Evolutionary conservation across 179 eudicot species (phyloP).

Genomic region (Nepenthes alata): DNA sequence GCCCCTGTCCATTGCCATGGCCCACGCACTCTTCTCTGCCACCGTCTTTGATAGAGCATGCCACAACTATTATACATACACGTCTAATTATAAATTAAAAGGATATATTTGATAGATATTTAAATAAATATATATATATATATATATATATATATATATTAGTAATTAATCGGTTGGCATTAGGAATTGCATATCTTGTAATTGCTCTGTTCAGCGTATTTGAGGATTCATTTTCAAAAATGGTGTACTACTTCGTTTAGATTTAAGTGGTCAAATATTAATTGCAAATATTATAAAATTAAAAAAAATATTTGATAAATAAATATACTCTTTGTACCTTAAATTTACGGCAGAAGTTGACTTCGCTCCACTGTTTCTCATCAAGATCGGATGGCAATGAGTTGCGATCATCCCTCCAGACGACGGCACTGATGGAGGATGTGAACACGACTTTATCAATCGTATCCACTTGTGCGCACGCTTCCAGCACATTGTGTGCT

Average conservation of each 20-base stretch:
- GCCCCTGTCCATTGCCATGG: conserved; percentile 55
- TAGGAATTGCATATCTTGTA: too few relatives aligned
- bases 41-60: conserved; percentile 44
- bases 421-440: conserved; percentile 36
- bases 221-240: too few relatives aligned
- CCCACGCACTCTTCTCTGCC: conserved; percentile 64
- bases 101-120: too few relatives aligned
- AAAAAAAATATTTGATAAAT: background rate
- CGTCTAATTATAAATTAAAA: background rate
- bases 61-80: conserved; percentile 27
- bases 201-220: too few relatives aligned
- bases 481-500: conserved; percentile 57
- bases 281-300: too few relatives aligned
- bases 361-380: conserved; percentile 45
- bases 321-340: conserved; percentile 21
- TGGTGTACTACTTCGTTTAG: too few relatives aligned
- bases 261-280: too few relatives aligned
- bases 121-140: too few relatives aligned
- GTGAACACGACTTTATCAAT: conserved; percentile 50
- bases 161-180: too few relatives aligned
- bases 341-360: conserved; percentile 35
- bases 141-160: too few relatives aligned
- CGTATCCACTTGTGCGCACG: conserved; percentile 40
- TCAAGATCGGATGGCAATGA: conserved; percentile 19
- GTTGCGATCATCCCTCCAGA: conserved; percentile 42